phyloP scores from a whole-genome alignment of 2,329 filamentous ascomycete species.

The Zalaria obscura region DNA sequence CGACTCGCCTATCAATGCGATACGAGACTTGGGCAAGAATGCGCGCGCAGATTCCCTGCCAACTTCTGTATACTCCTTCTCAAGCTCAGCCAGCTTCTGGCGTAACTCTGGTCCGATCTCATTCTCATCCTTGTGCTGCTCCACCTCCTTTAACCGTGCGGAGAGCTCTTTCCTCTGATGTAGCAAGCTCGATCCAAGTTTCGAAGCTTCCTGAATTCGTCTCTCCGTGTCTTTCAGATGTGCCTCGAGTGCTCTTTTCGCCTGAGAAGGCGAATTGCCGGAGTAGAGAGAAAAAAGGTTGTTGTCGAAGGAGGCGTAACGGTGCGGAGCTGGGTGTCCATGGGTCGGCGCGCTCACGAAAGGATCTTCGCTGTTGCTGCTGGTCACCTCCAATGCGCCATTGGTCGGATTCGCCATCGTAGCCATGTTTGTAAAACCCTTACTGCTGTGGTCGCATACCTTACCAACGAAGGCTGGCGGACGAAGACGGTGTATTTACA shows the following conservation, averaged over 20 bases:
- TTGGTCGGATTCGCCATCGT: neutral
- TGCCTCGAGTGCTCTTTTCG: conserved; percentile 76
- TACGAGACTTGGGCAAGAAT: conserved; percentile 68
- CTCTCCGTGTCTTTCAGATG: conserved; percentile 88
- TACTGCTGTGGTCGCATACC: no score
- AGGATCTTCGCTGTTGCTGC: conserved; percentile 22
- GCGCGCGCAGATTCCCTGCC: conserved; percentile 79
- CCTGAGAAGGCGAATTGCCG: conserved; percentile 67
- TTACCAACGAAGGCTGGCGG: no score
- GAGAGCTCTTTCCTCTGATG: conserved; percentile 74
- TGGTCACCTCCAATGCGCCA: neutral
- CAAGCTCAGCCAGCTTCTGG: conserved; percentile 69
- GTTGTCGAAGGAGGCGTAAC: conserved; percentile 72
- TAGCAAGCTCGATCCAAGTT: conserved; percentile 73
- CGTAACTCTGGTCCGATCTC: conserved; percentile 75
- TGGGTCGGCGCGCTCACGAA: conserved; percentile 24
- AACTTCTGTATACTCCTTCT: conserved; percentile 90
- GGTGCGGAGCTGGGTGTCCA: conserved; percentile 34
- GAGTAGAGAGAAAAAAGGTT: conserved; percentile 59
- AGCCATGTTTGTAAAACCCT: neutral
- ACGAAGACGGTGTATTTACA: no score
- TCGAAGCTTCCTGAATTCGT: conserved; percentile 79
- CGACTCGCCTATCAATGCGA: conserved; percentile 22
- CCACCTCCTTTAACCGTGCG: conserved; percentile 72
- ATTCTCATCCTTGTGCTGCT: conserved; percentile 54